Conservation (phyloP, 345 rosid genomes). For the Citropsis articulata region DNA sequence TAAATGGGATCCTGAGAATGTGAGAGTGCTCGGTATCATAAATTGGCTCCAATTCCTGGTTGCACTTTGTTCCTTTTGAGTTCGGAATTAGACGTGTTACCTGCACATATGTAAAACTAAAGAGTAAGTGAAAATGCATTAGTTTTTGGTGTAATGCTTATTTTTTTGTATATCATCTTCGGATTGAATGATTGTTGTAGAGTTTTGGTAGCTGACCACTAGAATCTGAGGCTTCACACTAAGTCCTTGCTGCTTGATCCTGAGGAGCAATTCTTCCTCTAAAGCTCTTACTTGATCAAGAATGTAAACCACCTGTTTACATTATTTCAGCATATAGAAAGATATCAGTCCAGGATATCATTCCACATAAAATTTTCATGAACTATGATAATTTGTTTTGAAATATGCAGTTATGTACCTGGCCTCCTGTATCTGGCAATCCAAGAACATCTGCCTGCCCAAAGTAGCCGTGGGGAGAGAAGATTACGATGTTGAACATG, state of each 20-base stretch:
- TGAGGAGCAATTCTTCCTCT: slow-evolving; percentile 70
- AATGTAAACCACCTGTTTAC: slow-evolving; percentile 82
- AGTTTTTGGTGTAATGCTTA: background rate
- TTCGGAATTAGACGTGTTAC: slow-evolving; percentile 80
- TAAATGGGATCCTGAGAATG: slow-evolving; percentile 87
- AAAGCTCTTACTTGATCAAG: slow-evolving; percentile 95
- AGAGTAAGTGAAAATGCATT: background rate
- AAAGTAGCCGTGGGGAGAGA: slow-evolving; percentile 91
- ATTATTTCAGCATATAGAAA: background rate
- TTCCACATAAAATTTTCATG: background rate
- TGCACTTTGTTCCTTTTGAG: slow-evolving; percentile 75
- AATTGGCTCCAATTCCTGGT: slow-evolving; percentile 75
- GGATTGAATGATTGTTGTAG: background rate
- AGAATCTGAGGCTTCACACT: slow-evolving; percentile 75
- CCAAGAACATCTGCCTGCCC: slow-evolving; percentile 93
- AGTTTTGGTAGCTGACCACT: slow-evolving; percentile 48
- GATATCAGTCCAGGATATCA: background rate
- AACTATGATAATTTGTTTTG: background rate
- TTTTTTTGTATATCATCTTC: background rate
- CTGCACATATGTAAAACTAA: slow-evolving; percentile 17
- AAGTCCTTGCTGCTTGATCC: slow-evolving; percentile 76
- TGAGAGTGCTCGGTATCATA: slow-evolving; percentile 60
- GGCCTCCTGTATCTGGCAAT: slow-evolving; percentile 95
- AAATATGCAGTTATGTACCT: slow-evolving; percentile 35
- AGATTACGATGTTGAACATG: slow-evolving; percentile 75